Evolutionary conservation across 345 rosid genomes (phyloP).

Genomic region (Orychophragmus violaceus): DNA sequence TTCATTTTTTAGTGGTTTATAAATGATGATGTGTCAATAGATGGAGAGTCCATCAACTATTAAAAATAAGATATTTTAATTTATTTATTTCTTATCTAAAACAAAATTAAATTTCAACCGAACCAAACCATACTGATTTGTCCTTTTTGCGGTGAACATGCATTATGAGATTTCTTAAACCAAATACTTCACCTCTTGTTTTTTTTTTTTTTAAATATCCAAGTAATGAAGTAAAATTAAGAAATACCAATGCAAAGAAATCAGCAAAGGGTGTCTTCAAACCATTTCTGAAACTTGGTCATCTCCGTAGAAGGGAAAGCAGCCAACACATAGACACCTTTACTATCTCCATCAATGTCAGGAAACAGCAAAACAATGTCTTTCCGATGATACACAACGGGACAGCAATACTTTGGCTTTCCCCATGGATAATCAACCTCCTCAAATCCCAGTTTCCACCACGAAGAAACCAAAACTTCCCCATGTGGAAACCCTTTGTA

Average conservation of each 20-base stretch:
- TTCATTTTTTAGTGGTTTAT: too few relatives aligned
- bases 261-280: constrained; percentile 27
- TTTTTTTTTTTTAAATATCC: too few relatives aligned
- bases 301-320: constrained; percentile 65
- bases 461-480: constrained; percentile 66
- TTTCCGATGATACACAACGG: constrained; percentile 64
- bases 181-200: neutral
- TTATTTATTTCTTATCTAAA: neutral
- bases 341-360: constrained; percentile 34
- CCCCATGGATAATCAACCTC: constrained; percentile 91
- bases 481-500: constrained; percentile 68
- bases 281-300: constrained; percentile 48
- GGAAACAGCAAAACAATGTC: constrained; percentile 79
- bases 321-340: constrained; percentile 62
- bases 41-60: too few relatives aligned
- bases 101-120: neutral
- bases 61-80: neutral
- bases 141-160: neutral
- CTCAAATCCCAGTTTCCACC: constrained; percentile 83
- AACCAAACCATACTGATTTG: neutral
- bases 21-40: too few relatives aligned
- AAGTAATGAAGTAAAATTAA: neutral
- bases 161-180: neutral
- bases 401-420: constrained; percentile 51
- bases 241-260: constrained; percentile 9